phyloP scores from a whole-genome alignment of 805 yeast species.

The Wickerhamomyces queroliae region DNA sequence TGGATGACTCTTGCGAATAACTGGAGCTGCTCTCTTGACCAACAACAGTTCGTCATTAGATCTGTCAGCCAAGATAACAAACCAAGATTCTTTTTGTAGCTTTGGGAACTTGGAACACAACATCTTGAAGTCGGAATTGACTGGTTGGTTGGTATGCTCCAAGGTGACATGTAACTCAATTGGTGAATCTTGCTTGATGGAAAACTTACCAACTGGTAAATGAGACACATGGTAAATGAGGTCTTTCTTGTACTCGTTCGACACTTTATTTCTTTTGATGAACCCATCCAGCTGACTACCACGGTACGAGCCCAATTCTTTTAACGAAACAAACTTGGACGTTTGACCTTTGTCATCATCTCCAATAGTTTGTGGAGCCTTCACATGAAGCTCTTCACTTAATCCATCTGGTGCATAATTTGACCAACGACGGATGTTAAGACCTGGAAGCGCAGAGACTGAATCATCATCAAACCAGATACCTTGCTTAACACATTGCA shows the following conservation, averaged over 20 bases:
- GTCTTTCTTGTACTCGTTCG: conserved; percentile 33
- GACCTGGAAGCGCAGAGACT: conserved; percentile 29
- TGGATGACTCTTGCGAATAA: conserved; percentile 18
- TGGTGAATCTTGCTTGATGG: conserved; percentile 30
- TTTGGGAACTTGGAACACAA: conserved; percentile 83
- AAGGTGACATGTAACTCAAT: conserved; percentile 39
- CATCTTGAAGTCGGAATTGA: conserved; percentile 55
- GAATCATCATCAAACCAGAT: conserved; percentile 82
- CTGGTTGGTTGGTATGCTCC: conserved; percentile 42
- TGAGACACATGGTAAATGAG: conserved; percentile 48
- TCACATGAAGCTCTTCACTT: conserved; percentile 5
- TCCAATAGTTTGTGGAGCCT: neutral
- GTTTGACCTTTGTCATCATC: neutral
- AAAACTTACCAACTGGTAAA: conserved; percentile 55
- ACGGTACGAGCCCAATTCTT: conserved; percentile 21
- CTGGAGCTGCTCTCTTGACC: conserved; percentile 74
- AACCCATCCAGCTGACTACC: conserved; percentile 33
- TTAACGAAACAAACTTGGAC: conserved; percentile 1
- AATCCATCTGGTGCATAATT: conserved; percentile 16
- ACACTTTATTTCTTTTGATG: conserved; percentile 31
- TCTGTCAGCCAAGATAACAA: conserved; percentile 53
- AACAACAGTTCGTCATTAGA: conserved; percentile 49
- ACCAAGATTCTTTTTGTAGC: conserved; percentile 92
- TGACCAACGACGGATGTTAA: conserved; percentile 13
- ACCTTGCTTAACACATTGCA: conserved; percentile 88